Conservation (phyloP, 164 flowering plant genomes). For the Brasenia schreberi region DNA sequence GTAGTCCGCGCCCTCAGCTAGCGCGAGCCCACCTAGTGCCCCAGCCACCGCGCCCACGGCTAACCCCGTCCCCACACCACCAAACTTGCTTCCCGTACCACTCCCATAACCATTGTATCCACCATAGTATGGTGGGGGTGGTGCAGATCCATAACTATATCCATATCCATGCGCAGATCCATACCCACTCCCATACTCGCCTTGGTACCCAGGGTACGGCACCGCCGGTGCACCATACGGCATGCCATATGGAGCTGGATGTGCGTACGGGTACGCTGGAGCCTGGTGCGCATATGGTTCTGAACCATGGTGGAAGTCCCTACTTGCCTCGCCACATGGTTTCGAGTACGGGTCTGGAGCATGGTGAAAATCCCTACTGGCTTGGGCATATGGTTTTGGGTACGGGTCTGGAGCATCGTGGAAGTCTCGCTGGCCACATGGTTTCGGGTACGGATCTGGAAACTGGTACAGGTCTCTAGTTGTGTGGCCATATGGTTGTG, state of each 20-base stretch:
- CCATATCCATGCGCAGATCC: background rate
- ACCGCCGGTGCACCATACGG: background rate
- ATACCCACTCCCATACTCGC: background rate
- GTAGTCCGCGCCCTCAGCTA: conserved; percentile 53
- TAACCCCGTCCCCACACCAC: conserved; percentile 63
- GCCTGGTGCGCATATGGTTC: background rate
- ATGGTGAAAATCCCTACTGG: too few relatives aligned
- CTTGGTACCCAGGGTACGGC: background rate
- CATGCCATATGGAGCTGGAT: conserved; percentile 1
- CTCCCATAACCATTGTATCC: conserved; percentile 5
- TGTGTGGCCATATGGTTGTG: background rate
- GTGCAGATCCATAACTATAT: background rate
- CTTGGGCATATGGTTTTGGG: too few relatives aligned
- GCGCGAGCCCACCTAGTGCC: conserved; percentile 56
- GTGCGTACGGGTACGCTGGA: background rate
- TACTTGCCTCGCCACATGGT: too few relatives aligned
- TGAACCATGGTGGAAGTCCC: too few relatives aligned
- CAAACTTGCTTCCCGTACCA: conserved; percentile 22
- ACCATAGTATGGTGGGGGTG: background rate
- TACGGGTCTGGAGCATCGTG: too few relatives aligned
- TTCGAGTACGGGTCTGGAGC: too few relatives aligned
- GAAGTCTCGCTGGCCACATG: background rate
- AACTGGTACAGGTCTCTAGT: background rate
- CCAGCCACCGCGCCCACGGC: conserved; percentile 86
- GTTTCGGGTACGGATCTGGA: conserved; percentile 2